Base-by-base conservation (phyloP, 352 stramenopile species). In the Pythium diclinum region DNA sequence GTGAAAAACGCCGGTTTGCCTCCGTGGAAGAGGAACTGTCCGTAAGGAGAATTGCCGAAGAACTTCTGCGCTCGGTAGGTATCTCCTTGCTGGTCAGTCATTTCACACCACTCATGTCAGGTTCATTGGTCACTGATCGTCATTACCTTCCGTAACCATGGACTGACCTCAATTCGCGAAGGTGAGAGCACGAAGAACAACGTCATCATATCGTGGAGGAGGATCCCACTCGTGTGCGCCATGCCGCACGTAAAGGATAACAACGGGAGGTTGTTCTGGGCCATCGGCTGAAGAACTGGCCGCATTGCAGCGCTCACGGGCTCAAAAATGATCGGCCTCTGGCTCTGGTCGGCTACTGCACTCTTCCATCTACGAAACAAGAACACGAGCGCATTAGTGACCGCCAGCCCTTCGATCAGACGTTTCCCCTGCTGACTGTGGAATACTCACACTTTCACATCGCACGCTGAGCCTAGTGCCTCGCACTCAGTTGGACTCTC, bases 31-130 rank as follows among this genome's bases (percentile, higher is more conserved):
- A 82, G 61, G 54, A 90, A 90, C 42, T 90, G 81, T 3, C 79
- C 81, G 57, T 90, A 86, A 30, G 81, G 81, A 3, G 77, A 73
- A 69, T 85, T 87, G 1, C 81, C 81, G 38, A 90, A 90, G 65
- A 90, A 87, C 59, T 88, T 90, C 61, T 90, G 79, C 0, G 59
- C 70, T 10, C 54, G 65, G 61, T 75, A 87, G 9, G 72, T 72
- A 21, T 83, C 75, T 2, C 68, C 68, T 47, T 30, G 10, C 76
- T 83, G 36, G 11, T 63, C 17, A 51, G 59, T 1, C 17, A 34
- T 23, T 9, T 16, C 8, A 62, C 25, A 55, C 32, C 25, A 49
- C 23, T 28, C 25, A 28, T 28, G 25, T 28, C 25, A 28, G 25
- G 25, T 28, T 28, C 25, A 28, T 28, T 28, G 25, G 25, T 28